Evolutionary conservation across 306 rosid genomes (phyloP).

Genomic region (Prunus mira): DNA sequence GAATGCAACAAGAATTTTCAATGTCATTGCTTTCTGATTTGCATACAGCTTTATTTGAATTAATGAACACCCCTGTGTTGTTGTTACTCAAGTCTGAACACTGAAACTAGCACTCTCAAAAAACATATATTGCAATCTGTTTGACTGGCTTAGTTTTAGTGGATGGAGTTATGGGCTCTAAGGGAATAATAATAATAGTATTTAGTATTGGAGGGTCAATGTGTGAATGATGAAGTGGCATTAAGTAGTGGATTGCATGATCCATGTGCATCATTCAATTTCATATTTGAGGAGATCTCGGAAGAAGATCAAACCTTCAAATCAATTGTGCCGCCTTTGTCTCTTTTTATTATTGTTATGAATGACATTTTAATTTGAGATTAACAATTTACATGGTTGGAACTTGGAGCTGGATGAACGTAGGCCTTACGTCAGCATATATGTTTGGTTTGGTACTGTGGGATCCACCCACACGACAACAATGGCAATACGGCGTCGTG

Average conservation of each 20-base stretch:
- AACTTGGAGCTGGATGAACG: too few species aligned
- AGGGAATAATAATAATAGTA: not conserved
- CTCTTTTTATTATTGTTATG: too few species aligned
- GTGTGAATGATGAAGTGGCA: conserved; percentile 4
- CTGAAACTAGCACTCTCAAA: too few species aligned
- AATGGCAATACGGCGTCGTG: too few species aligned
- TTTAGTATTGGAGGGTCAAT: not conserved
- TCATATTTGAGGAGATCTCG: too few species aligned
- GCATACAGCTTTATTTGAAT: not conserved
- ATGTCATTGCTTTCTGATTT: not conserved
- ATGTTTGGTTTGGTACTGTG: too few species aligned
- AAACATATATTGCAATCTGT: not conserved
- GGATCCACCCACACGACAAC: too few species aligned
- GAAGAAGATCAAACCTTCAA: not conserved
- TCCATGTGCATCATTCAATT: not conserved
- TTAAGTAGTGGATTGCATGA: conserved; percentile 31
- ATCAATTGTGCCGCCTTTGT: not conserved
- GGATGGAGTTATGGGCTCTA: not conserved
- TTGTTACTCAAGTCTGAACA: not conserved
- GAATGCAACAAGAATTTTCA: conserved; percentile 3
- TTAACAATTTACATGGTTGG: too few species aligned
- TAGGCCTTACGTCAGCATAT: too few species aligned
- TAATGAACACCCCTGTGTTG: not conserved
- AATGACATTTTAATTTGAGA: too few species aligned
- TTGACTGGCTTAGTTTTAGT: not conserved